Evolutionary conservation across 176 grass and related monocot species (phyloP).

Genomic region (Luzula sylvatica): DNA sequence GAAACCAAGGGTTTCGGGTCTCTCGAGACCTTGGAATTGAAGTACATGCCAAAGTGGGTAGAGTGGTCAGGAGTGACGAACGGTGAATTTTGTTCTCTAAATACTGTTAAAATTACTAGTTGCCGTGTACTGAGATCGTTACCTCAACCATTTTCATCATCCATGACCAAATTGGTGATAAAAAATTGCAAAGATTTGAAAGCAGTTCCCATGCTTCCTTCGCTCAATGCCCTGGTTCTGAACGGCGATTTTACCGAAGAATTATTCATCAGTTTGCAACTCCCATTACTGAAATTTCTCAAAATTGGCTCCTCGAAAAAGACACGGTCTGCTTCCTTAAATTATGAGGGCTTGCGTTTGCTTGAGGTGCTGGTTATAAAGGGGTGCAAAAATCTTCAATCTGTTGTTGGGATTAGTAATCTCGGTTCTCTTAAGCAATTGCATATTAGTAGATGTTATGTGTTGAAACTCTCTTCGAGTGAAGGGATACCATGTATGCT

Average conservation of each 20-base stretch:
- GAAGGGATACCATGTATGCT: background rate
- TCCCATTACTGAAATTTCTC: constrained; percentile 1
- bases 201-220: background rate
- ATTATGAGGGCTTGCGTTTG: background rate
- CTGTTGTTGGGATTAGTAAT: background rate
- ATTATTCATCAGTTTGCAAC: background rate
- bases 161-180: background rate
- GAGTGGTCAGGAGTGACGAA: background rate
- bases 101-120: background rate
- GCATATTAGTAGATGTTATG: background rate
- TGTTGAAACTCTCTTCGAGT: background rate
- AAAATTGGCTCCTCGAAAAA: constrained; percentile 1
- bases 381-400: constrained; percentile 5
- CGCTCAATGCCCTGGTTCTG: background rate
- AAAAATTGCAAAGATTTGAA: background rate
- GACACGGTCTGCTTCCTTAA: background rate
- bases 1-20: background rate
- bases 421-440: background rate
- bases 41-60: constrained; percentile 1
- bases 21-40: background rate
- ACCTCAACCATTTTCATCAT: background rate
- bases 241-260: background rate
- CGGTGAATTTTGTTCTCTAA: constrained; percentile 4
- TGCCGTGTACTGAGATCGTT: background rate
- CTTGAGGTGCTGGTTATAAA: background rate